Evolutionary conservation across 2,329 filamentous ascomycete species (phyloP), one percentile per base, ranked within the genome.

Genomic region (Pezizomycotina sp.): DNA sequence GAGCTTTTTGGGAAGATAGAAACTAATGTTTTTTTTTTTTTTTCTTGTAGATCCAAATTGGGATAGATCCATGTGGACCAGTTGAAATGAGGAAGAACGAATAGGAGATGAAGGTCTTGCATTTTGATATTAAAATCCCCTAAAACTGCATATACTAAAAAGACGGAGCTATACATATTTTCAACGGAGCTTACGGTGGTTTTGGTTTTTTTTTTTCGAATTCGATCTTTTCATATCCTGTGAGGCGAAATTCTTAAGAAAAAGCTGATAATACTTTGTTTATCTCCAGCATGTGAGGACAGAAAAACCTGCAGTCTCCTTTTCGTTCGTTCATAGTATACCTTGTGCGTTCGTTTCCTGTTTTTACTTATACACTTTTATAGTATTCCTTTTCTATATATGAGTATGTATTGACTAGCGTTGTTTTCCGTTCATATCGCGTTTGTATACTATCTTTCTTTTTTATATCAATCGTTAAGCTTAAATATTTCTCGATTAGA

Each of bases 41-140:
- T n/a, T n/a, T n/a, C n/a, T n/a, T n/a, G 4, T 43, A 64, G 62
- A 65, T 55, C 62, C 62, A 31, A 65, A 63, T 33, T 50, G 48
- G 48, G 47, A 50, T 34, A 39, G 46, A 21, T 47, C 46, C 31
- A 45, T 27, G 13, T 50, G 43, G 44, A 46, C 45, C 34, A 46
- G 42, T 31, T 47, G 36, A 16, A 32, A 39, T 22, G 29, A 33
- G 38, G 31, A 43, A n/a, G n/a, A n/a, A n/a, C n/a, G n/a, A n/a
- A n/a, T n/a, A n/a, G n/a, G n/a, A n/a, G n/a, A n/a, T n/a, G n/a
- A n/a, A n/a, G n/a, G n/a, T n/a, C n/a, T n/a, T n/a, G n/a, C n/a
- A n/a, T n/a, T n/a, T n/a, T n/a, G n/a, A n/a, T n/a, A n/a, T n/a
- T n/a, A n/a, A n/a, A n/a, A n/a, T n/a, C n/a, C n/a, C n/a, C n/a